Evolutionary conservation across 2,329 filamentous ascomycete species (phyloP), one percentile per base, ranked within the genome.

Genomic region (Aurifilum marmelostoma): DNA sequence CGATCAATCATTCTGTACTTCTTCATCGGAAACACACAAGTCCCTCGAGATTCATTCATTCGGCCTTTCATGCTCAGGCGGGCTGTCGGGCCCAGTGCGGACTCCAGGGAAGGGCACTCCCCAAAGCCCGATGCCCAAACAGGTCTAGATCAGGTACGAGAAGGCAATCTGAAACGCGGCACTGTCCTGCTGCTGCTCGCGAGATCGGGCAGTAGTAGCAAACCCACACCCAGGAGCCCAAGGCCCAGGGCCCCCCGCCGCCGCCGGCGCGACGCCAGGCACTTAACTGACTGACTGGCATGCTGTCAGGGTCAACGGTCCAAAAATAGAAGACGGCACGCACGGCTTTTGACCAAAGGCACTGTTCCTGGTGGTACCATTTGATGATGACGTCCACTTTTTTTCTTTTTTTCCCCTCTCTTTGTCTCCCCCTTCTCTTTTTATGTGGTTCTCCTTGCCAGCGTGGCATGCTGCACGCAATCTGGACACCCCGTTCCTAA

Each of bases 61-160:
- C 43, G 43, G 6, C 43, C 43, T n/a, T 39, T 11, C n/a, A n/a
- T n/a, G 11, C 27, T 58, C 54, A 14, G 29, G 32, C 32, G 29
- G 56, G 56, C 29, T 37, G 29, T 37, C 32, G 56, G 52, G 27
- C 32, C 56, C 32, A 34, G 14, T 24, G 52, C 29, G 21, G 54
- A 63, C 70, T 59, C 27, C 54, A 59, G 54, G n/a, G n/a, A 59
- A n/a, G 56, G 29, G 21, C n/a, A 47, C 43, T 18, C 29, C 32
- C 14, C 16, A 24, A 32, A 21, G 58, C 56, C 27, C 65, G 66
- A 72, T 50, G 29, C 73, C 72, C 52, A 63, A 74, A 74, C 39
- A 59, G 72, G 73, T 63, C 67, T 74, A 74, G 73, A 66, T 68
- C 72, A 73, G 73, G 72, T 71, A 73, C 73, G 54, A 59, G 32